Evolutionary conservation across 805 yeast species (phyloP).

Genomic region (Vanderwaltozyma tropicalis): DNA sequence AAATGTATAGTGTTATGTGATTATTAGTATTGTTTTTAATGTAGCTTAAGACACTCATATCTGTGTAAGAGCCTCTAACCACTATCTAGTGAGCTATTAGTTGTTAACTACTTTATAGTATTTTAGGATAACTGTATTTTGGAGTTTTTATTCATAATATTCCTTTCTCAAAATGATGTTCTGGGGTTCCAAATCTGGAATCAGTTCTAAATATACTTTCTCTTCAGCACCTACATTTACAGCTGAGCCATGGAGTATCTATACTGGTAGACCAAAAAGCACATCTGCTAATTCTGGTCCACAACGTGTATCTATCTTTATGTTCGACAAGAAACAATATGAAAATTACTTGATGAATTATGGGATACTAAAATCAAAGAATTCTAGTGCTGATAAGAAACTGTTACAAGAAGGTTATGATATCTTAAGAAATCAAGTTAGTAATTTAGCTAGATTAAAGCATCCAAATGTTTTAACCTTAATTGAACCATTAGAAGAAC

Average conservation of each 20-base stretch:
- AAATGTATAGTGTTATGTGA: too few relatives aligned
- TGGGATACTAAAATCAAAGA: conserved; percentile 38
- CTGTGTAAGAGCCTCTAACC: too few relatives aligned
- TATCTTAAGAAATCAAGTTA: conserved; percentile 54
- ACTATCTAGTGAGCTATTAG: too few relatives aligned
- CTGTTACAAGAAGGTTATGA: conserved; percentile 53
- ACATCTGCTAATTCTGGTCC: conserved; percentile 31
- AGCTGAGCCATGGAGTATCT: conserved; percentile 75
- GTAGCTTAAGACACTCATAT: too few relatives aligned
- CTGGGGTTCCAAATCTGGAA: conserved; percentile 39
- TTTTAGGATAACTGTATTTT: too few relatives aligned
- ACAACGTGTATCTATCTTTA: conserved; percentile 65
- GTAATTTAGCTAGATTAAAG: conserved; percentile 65
- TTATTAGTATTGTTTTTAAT: too few relatives aligned
- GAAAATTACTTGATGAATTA: conserved; percentile 44
- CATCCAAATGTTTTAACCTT: conserved; percentile 83
- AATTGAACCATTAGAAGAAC: conserved; percentile 84
- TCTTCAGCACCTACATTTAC: conserved; percentile 62
- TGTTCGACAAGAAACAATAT: conserved; percentile 71
- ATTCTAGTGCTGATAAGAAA: conserved; percentile 32
- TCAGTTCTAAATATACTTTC: conserved; percentile 55
- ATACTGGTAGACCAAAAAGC: conserved; percentile 67
- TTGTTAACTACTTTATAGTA: too few relatives aligned
- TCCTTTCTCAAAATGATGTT: conserved; percentile 22
- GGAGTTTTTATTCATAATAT: too few relatives aligned